Conservation (phyloP, 805 yeast genomes). For the Tetrapisispora phaffii region DNA sequence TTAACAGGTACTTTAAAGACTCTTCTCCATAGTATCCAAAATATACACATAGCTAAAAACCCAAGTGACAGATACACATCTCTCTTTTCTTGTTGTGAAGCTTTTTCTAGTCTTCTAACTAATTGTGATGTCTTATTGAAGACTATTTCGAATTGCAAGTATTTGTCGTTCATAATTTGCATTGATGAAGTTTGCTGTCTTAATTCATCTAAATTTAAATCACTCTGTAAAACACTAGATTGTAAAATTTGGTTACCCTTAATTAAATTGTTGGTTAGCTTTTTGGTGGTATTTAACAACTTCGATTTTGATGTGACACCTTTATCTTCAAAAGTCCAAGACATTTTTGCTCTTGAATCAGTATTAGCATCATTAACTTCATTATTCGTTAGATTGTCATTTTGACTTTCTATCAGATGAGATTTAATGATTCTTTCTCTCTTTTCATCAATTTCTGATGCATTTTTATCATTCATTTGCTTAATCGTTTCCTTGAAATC, state of each 20-base stretch:
- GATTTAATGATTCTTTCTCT: constrained; percentile 14
- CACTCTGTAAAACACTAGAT: constrained; percentile 28
- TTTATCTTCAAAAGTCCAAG: constrained; percentile 4
- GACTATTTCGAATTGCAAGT: constrained; percentile 22
- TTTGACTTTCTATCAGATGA: constrained; percentile 1
- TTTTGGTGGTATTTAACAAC: constrained; percentile 20
- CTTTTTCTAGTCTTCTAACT: constrained; percentile 24
- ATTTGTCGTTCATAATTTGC: constrained; percentile 24
- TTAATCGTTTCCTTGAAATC: constrained; percentile 4
- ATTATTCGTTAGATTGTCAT: neutral
- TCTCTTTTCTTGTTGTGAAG: constrained; percentile 28
- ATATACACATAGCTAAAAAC: constrained; percentile 21
- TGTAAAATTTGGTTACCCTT: constrained; percentile 27
- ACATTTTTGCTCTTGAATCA: neutral
- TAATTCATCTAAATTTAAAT: constrained; percentile 27
- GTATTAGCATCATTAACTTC: neutral
- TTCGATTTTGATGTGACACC: constrained; percentile 18
- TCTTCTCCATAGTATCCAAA: constrained; percentile 31
- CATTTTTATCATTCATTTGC: constrained; percentile 2
- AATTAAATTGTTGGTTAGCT: constrained; percentile 24
- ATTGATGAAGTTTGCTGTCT: constrained; percentile 25
- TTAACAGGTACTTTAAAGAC: constrained; percentile 27
- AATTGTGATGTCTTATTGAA: constrained; percentile 23
- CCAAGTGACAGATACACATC: constrained; percentile 26
- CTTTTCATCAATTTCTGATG: constrained; percentile 10